Base-by-base conservation (phyloP, 2,329 filamentous ascomycete species). In the Chalaropsis thielavioides region DNA sequence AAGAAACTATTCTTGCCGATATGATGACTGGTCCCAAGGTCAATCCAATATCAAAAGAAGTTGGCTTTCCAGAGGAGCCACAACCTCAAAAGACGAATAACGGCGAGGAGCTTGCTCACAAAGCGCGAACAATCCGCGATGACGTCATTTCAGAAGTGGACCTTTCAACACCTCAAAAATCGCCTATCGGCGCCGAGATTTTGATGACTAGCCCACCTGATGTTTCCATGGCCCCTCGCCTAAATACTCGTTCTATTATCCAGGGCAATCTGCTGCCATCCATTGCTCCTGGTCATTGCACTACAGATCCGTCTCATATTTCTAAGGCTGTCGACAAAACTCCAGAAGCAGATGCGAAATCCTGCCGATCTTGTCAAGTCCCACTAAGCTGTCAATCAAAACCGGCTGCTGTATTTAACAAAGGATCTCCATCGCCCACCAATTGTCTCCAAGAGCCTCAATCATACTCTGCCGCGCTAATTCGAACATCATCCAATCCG, bases 1-100 rank as follows among this genome's bases (percentile, higher is more conserved):
- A 66, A 63, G 64, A 66, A 2, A 66, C 61, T n/a, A 61, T 60
- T 40, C 54, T 63, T 51, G 31, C 11, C 13, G 61, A 22, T 13
- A n/a, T 13, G n/a, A 13, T 5, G 22, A 38, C 54, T 38, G 24
- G 19, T 8, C 17, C 15, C 54, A 35, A 58, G n/a, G 27, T 10
- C 13, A n/a, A 38, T n/a, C 31, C 24, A 3, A 58, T n/a, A 38
- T 2, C 27, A 58, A 10, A n/a, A n/a, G 24, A 58, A 58, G 27
- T 2, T 8, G 2, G 8, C 17, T 35, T 6, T 38, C 19, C 24
- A n/a, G 54, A 58, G 31, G 17, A 58, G 3, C 10, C 19, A 17
- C 13, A 10, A 7, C 13, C 17, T 38, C 19, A 8, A 2, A 22
- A 62, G 10, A 13, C 13, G 27, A 22, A 11, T 38, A 62, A 38